Evolutionary conservation across 2,329 filamentous ascomycete genomes (phyloP), one percentile per base, ranked within the genome.

Genomic region (Hypoxylon sp.): DNA sequence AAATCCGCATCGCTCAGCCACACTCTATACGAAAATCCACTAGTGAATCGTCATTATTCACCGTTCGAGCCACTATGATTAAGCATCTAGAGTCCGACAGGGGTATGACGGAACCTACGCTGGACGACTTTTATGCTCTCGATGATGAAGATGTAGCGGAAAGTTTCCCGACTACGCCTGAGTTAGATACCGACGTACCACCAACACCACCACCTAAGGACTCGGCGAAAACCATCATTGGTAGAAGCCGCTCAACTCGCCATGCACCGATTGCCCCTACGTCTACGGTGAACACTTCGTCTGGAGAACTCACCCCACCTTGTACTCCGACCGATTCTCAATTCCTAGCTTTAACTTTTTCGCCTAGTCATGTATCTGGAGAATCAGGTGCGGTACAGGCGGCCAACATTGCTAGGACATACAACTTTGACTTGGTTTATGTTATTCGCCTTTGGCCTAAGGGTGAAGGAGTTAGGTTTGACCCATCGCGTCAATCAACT

Each of bases 141-240:
- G 83, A 80, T 59, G 85, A 87, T 62, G 85, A 88, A 28, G 85
- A 87, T 57, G 85, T 88, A 63, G 84, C 85, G 7, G 85, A 87
- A 68, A 74, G 65, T 44, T 60, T 48, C 70, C 69, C 69, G 44
- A 24, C 58, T n/a, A 71, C 71, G 37, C 62, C 62, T 43, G 34
- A 55, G 22, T 22, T 39, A 54, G 59, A 70, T 54, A 2, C 55
- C 22, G 56, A 53, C n/a, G 55, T 68, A 20, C 72, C 74, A 11
- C 72, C 74, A 10, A 70, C 65, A 22, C 73, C 74, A 11, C 71
- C 73, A 1, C 68, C 70, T 4, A 73, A 73, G 56, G 64, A 71
- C 19, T 55, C 65, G 0, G 70, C 71, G 2, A 58, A 70, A 37
- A 53, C 62, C 48, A 32, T 57, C 19, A 57, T 56, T 20, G 37